Conservation (phyloP, 495 filamentous ascomycete species). For the Hyaloscypha hepaticicola region DNA sequence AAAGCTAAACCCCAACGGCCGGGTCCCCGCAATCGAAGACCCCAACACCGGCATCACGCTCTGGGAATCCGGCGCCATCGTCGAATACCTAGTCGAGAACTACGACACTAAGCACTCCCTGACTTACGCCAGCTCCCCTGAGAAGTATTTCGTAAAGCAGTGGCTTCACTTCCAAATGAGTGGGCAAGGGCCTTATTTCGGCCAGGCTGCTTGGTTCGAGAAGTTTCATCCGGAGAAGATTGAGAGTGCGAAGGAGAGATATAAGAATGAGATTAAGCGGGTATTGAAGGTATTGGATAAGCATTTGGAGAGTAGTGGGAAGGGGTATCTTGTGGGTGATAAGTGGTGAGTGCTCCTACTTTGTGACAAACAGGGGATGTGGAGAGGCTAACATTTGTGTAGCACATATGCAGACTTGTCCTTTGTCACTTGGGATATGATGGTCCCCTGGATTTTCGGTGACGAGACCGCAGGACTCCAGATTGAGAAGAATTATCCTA, state of each 20-base stretch:
- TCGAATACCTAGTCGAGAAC: slow-evolving; percentile 67
- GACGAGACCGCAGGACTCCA: slow-evolving; percentile 1
- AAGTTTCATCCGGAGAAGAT: slow-evolving; percentile 56
- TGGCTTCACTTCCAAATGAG: slow-evolving; percentile 66
- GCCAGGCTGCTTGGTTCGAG: slow-evolving; percentile 56
- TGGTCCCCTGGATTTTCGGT: slow-evolving; percentile 10
- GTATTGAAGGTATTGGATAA: slow-evolving; percentile 58
- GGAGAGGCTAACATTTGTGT: background rate
- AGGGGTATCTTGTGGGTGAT: slow-evolving; percentile 53
- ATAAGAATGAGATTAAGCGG: slow-evolving; percentile 59
- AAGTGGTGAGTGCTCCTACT: slow-evolving; percentile 31
- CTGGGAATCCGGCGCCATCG: slow-evolving; percentile 63
- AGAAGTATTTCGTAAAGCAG: slow-evolving; percentile 56
- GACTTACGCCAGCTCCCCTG: slow-evolving; percentile 44
- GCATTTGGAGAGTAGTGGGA: slow-evolving; percentile 43
- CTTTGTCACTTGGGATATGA: slow-evolving; percentile 22
- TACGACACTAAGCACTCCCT: slow-evolving; percentile 67
- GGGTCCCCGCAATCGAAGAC: slow-evolving; percentile 46
- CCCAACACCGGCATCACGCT: slow-evolving; percentile 41
- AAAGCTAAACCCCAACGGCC: slow-evolving; percentile 70
- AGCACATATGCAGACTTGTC: slow-evolving; percentile 18
- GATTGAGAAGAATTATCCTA: slow-evolving; percentile 16
- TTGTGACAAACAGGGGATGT: background rate
- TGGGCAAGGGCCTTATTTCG: slow-evolving; percentile 71
- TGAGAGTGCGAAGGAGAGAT: slow-evolving; percentile 56